Base-by-base conservation (phyloP, 257 asterid genomes). In the Eustoma russellianum region DNA sequence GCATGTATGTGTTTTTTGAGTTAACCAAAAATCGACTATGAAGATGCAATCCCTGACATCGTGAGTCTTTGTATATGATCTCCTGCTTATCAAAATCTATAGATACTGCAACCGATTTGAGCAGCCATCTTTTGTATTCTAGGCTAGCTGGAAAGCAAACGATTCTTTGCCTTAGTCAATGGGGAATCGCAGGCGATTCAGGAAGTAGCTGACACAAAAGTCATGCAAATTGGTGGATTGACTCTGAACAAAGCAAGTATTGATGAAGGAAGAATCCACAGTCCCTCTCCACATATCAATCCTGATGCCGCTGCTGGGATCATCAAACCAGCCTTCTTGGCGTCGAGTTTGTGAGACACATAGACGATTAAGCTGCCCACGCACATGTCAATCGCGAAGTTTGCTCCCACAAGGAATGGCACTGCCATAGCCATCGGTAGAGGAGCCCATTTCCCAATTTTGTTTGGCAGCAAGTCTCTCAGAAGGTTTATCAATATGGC, bases 341-440 rank as follows among this genome's bases (percentile, higher is more conserved):
- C 52, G 15, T 70, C 35, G 5, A 55, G 33, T 56, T 59, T 64
- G 43, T 64, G 63, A 67, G 70, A 70, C 17, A 49, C 64, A 18
- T 6, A 70, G 15, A 70, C 70, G 5, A 59, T 7, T 48, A 58
- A 46, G 38, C 70, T 70, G 33, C 75, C 75, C 18, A 70, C 7
- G 14, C 75, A 70, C 75, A 70, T 70, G 30, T 70, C 75, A 9
- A 70, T 55, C 1, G 71, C 75, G 46, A 70, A 70, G 61, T 59
- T 52, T 9, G 70, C 70, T 14, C 75, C 75, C 33, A 70, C 67
- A 6, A 64, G 67, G 59, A 70, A 70, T 4, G 75, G 75, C 19
- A 64, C 70, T 1, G 75, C 71, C 75, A 70, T 70, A 3, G 75
- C 75, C 75, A 70, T 70, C 6, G 75, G 75, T 14, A 70, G 67